Conservation (phyloP, 2,329 filamentous ascomycete genomes). For the Coccinonectria pachysandricola region DNA sequence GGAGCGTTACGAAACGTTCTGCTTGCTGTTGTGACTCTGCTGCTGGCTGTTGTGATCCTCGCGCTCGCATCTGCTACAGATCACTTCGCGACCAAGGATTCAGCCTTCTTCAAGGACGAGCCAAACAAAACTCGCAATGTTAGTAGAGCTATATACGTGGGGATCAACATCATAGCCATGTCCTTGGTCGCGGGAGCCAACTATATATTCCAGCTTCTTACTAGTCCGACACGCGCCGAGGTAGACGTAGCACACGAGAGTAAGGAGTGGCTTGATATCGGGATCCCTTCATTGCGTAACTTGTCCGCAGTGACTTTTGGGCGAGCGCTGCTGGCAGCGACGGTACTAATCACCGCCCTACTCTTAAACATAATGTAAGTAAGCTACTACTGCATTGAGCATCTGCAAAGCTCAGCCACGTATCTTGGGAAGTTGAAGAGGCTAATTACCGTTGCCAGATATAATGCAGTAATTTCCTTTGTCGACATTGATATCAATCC, state of each 20-base stretch:
- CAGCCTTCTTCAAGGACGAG: constrained; percentile 28
- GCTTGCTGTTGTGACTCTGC: constrained; percentile 27
- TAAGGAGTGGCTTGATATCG: constrained; percentile 42
- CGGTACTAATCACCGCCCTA: constrained; percentile 32
- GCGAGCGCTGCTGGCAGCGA: constrained; percentile 27
- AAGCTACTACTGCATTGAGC: too few species aligned
- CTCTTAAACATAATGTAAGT: constrained; percentile 40
- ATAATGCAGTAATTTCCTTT: constrained; percentile 40
- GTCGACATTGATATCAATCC: constrained; percentile 7
- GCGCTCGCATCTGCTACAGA: constrained; percentile 26
- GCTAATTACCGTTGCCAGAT: constrained; percentile 24
- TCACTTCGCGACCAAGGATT: constrained; percentile 23
- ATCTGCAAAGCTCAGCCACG: too few species aligned
- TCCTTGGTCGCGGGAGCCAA: constrained; percentile 38
- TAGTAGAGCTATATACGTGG: constrained; percentile 32
- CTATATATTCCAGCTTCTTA: constrained; percentile 44
- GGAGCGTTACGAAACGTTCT: constrained; percentile 35
- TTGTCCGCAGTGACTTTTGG: constrained; percentile 31
- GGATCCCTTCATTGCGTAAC: constrained; percentile 42
- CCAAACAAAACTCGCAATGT: constrained; percentile 28
- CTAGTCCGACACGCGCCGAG: constrained; percentile 41
- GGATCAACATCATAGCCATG: constrained; percentile 33
- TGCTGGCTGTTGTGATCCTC: constrained; percentile 29
- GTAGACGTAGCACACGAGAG: constrained; percentile 35
- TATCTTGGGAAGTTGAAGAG: not conserved